Evolutionary conservation across 2,329 filamentous ascomycete genomes (phyloP), one percentile per base, ranked within the genome.

Genomic region (Aspergillus glaucus): DNA sequence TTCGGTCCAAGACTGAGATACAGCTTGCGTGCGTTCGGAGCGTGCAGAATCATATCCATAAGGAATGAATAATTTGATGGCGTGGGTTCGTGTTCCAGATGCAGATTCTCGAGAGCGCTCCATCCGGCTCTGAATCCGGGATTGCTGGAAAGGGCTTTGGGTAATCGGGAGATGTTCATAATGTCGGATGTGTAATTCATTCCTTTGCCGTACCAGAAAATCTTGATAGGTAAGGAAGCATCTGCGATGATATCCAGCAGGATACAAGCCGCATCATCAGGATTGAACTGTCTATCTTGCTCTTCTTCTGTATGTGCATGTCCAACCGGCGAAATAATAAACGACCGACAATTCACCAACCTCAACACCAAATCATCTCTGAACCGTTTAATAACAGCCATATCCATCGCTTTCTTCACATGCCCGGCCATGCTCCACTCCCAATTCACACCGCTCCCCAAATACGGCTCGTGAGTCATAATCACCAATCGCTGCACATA

Each of bases 151-250:
- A 53, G 50, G 10, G 22, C 2, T 24, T 53, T 53, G 6, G 50
- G 50, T 34, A 53, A 19, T 22, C 50, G 45, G 2, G 41, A 39
- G 17, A 48, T 48, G 22, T 47, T 39, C 50, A 53, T 50, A 7
- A 46, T 21, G 3, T 43, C 30, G 32, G 50, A 46, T 5, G 44
- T 44, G 26, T 53, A 53, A 12, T 53, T 50, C 10, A 44, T 45
- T 6, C 50, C 50, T 19, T 42, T 46, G 26, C 48, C 50, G 39
- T 53, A 53, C 50, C 50, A 53, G 26, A 53, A 50, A 2, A 48
- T 30, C 26, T 53, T 50, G 12, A 53, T 42, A 8, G 46, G 45
- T 2, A 53, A 32, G 10, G 45, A 45, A 1, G 50, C 21, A 30
- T 53, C 43, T 17, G 45, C 48, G 40, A 53, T 48, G 9, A 50